phyloP scores from a whole-genome alignment of 1,284 basidiomycete species.

The Heterobasidion occidentale region DNA sequence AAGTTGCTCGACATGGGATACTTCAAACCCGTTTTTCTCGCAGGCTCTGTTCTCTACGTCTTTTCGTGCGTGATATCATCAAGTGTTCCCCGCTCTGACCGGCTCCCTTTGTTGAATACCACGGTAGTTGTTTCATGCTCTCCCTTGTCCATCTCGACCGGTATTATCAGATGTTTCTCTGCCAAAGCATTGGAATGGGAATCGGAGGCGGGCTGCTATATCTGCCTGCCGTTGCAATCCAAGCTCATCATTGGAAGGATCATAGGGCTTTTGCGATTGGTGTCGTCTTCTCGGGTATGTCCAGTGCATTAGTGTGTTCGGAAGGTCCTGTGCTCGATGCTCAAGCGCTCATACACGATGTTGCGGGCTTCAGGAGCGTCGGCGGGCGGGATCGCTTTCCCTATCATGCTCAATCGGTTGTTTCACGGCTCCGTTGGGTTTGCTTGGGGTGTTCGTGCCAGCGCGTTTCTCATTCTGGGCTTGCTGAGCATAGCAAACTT shows the following conservation, averaged over 20 bases:
- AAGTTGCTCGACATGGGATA: constrained; percentile 25
- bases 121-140: constrained; percentile 26
- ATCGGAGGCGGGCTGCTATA: constrained; percentile 33
- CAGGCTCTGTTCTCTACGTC: constrained; percentile 21
- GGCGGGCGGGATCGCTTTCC: background rate
- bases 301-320: no score
- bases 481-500: background rate
- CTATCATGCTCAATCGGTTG: background rate
- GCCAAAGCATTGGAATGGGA: constrained; percentile 30
- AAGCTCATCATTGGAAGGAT: constrained; percentile 9
- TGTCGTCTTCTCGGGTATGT: constrained; percentile 9
- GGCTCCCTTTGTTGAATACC: background rate
- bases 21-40: constrained; percentile 19
- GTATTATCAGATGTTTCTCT: constrained; percentile 23
- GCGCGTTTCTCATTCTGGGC: background rate
- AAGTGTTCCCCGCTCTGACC: background rate
- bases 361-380: constrained; percentile 13
- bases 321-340: background rate
- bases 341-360: background rate
- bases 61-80: constrained; percentile 13
- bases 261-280: constrained; percentile 12
- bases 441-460: background rate
- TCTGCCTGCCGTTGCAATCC: constrained; percentile 9
- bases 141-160: constrained; percentile 20
- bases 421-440: background rate